Evolutionary conservation across 2,329 filamentous ascomycete species (phyloP).

Genomic region (Pochonia chlamydosporia): DNA sequence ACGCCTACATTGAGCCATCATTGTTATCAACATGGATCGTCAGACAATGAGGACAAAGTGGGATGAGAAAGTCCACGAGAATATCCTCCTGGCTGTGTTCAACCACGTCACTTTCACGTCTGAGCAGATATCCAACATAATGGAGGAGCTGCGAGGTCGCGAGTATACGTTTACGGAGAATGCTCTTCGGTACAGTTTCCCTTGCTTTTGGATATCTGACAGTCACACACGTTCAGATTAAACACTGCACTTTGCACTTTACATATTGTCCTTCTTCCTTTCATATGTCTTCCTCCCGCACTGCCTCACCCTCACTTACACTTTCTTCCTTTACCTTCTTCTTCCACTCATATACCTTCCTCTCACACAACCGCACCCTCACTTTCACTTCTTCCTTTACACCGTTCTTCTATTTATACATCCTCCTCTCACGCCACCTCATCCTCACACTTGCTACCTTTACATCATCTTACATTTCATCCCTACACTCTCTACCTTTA

Average conservation of each 20-base stretch:
- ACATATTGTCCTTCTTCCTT: too few relatives aligned
- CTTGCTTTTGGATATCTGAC: conserved; percentile 5
- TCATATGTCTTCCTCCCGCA: neutral
- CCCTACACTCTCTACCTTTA: too few relatives aligned
- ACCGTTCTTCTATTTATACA: too few relatives aligned
- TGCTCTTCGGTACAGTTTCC: conserved; percentile 33
- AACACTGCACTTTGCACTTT: neutral
- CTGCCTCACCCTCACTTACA: neutral
- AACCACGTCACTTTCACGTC: conserved; percentile 26
- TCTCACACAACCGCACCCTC: conserved; percentile 2
- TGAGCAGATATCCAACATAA: conserved; percentile 28
- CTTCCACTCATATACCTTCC: neutral
- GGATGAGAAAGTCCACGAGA: conserved; percentile 35
- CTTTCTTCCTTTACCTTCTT: conserved; percentile 2
- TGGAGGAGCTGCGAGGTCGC: conserved; percentile 28
- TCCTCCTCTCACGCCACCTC: too few relatives aligned
- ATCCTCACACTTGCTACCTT: too few relatives aligned
- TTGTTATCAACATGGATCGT: conserved; percentile 12
- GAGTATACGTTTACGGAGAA: conserved; percentile 35
- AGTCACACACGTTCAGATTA: conserved; percentile 6
- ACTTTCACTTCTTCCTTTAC: neutral
- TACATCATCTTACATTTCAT: too few relatives aligned
- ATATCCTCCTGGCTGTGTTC: conserved; percentile 37
- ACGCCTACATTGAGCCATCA: too few relatives aligned
- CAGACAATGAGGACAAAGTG: conserved; percentile 33